Evolutionary conservation across 805 yeast genomes (phyloP).

Genomic region (Zygotorulaspora chibaensis): DNA sequence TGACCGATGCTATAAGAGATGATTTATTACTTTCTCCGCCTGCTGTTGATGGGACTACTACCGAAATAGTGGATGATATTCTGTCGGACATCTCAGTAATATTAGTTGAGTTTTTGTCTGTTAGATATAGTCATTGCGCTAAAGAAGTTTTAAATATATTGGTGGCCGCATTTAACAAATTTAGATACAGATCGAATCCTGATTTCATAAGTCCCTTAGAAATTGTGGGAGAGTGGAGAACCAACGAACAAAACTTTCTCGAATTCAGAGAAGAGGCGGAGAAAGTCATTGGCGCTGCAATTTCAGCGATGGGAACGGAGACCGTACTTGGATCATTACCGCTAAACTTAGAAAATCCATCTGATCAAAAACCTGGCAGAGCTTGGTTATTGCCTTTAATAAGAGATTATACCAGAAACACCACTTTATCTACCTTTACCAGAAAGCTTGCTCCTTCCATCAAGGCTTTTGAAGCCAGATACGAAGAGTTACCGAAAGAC

Average conservation of each 20-base stretch:
- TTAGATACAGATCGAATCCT: slow-evolving; percentile 65
- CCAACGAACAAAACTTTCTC: slow-evolving; percentile 55
- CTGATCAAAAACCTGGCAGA: slow-evolving; percentile 62
- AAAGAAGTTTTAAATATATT: slow-evolving; percentile 68
- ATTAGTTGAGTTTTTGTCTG: slow-evolving; percentile 58
- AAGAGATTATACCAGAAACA: slow-evolving; percentile 76
- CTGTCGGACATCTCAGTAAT: slow-evolving; percentile 50
- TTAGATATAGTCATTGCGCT: slow-evolving; percentile 73
- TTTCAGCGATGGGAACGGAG: slow-evolving; percentile 82
- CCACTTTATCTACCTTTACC: slow-evolving; percentile 62
- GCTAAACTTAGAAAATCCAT: slow-evolving; percentile 61
- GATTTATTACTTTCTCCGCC: slow-evolving; percentile 57
- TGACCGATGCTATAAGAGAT: slow-evolving; percentile 64
- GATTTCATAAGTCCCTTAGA: slow-evolving; percentile 62
- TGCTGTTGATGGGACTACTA: slow-evolving; percentile 44
- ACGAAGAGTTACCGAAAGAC: slow-evolving; percentile 43
- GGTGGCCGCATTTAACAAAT: slow-evolving; percentile 55
- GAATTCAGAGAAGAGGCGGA: slow-evolving; percentile 76
- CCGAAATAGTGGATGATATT: slow-evolving; percentile 53
- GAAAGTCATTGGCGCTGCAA: slow-evolving; percentile 70
- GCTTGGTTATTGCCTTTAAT: slow-evolving; percentile 93
- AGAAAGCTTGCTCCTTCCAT: slow-evolving; percentile 62
- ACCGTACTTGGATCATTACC: slow-evolving; percentile 72
- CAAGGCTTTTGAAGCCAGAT: slow-evolving; percentile 48
- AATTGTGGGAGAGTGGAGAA: slow-evolving; percentile 80